Evolutionary conservation across 805 yeast species (phyloP), one percentile per base, ranked within the genome.

Genomic region (Maudiozyma barnettii): DNA sequence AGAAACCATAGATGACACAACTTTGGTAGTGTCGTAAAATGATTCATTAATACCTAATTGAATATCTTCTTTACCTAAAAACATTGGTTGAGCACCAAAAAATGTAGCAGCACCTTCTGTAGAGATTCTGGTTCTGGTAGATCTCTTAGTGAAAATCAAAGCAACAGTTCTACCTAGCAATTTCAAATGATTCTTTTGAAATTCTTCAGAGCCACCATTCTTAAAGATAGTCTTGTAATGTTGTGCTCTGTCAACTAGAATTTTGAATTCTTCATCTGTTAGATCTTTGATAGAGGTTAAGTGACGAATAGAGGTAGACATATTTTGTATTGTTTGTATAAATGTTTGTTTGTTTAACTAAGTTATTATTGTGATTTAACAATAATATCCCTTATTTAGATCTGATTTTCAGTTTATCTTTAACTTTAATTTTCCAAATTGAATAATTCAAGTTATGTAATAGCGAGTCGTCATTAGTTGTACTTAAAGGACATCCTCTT

Each of bases 1-100:
- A n/a, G 96, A 83, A 1, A 95, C 86, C 99, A 93, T 93, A 1
- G 97, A 89, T 13, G 95, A 84, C 4, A 93, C 77, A 33, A 93
- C 95, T 54, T 78, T 81, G 16, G 96, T 76, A 1, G 97, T 84
- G 65, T 93, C 99, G 58, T 84, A 84, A 49, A 88, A 69, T 0
- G 93, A 76, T 71, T 93, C 99, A 62, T 93, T 93, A 40, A 88
- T 96, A 40, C 99, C 99, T 47, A 93, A 72, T 67, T 93, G 99
- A 62, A 93, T 93, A 58, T 93, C 99, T 56, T 90, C 96, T 57
- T 84, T 88, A 44, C 99, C 98, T 54, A 93, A 73, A 60, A 93
- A 93, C 93, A 93, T 84, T 12, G 99, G 96, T 57, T 83, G 93
- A 6, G 90, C 98, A 18, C 98, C 98, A 55, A 91, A 84, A 63